Conservation (phyloP, 2,329 filamentous ascomycete genomes). For the Aspergillus latus region DNA sequence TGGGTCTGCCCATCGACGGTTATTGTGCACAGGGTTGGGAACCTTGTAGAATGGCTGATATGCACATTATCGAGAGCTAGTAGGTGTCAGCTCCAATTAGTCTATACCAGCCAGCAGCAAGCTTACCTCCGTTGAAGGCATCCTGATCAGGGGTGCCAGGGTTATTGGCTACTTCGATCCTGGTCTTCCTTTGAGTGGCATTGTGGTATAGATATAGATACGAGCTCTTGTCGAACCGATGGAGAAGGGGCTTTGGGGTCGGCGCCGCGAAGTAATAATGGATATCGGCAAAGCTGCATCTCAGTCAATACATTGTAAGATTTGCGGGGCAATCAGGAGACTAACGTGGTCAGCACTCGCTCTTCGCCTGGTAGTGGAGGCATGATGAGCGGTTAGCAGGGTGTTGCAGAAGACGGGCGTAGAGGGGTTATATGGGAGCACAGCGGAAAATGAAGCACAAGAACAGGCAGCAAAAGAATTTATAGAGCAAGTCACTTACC, state of each 20-base stretch:
- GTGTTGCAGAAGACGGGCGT: not conserved
- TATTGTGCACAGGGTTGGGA: conserved; percentile 60
- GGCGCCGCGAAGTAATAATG: conserved; percentile 64
- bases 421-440: conserved; percentile 1
- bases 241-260: conserved; percentile 54
- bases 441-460: not conserved
- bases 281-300: conserved; percentile 59
- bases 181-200: conserved; percentile 51
- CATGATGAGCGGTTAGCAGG: conserved; percentile 34
- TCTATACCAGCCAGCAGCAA: not conserved
- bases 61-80: conserved; percentile 53
- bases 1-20: conserved; percentile 49
- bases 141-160: conserved; percentile 64
- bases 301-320: not conserved
- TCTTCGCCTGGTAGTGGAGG: conserved; percentile 49
- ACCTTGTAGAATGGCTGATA: conserved; percentile 58
- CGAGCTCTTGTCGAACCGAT: conserved; percentile 64
- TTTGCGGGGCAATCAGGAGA: conserved; percentile 24
- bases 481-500: conserved; percentile 15
- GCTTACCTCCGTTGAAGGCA: conserved; percentile 60
- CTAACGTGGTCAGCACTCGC: conserved; percentile 48
- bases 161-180: conserved; percentile 64
- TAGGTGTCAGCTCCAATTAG: conserved; percentile 16
- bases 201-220: conserved; percentile 66
- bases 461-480: conserved; percentile 11